Conservation (phyloP, 345 rosid genomes). For the Aurinia saxatilis region DNA sequence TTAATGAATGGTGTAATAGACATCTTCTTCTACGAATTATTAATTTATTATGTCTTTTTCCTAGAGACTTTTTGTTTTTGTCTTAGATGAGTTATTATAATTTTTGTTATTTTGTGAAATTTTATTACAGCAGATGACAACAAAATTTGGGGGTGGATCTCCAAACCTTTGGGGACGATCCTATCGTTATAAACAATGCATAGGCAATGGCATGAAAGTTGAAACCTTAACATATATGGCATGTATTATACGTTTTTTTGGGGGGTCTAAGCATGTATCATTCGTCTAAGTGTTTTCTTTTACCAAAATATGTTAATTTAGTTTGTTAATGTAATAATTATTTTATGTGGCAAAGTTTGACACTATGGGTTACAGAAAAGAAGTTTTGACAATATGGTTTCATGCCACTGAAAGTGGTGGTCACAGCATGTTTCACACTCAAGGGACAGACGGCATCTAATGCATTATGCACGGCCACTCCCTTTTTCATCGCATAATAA, state of each 20-base stretch:
- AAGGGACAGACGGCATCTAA: constrained; percentile 12
- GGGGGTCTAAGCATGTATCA: not conserved
- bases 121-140: too few relatives aligned
- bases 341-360: constrained; percentile 15
- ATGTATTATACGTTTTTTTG: too few relatives aligned
- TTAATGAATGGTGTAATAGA: too few relatives aligned
- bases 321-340: not conserved
- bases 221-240: too few relatives aligned
- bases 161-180: not conserved
- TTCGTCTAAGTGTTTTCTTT: not conserved
- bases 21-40: too few relatives aligned
- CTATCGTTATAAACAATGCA: not conserved
- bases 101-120: too few relatives aligned
- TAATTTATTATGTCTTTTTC: too few relatives aligned
- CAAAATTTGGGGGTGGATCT: not conserved
- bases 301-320: not conserved
- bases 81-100: too few relatives aligned
- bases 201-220: too few relatives aligned
- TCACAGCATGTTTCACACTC: constrained; percentile 23
- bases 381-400: constrained; percentile 11
- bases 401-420: constrained; percentile 16
- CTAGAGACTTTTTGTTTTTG: too few relatives aligned
- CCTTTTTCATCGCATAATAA: not conserved
- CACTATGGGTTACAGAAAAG: too few relatives aligned
- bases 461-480: constrained; percentile 7